Percentiles rank a stretch among this genome's conserved stretches.
These are phyloP conservation scores for Dioszegia crocea DNA, from an alignment of 768 basidiomycete species.

Conservation along the genomic window DNA sequence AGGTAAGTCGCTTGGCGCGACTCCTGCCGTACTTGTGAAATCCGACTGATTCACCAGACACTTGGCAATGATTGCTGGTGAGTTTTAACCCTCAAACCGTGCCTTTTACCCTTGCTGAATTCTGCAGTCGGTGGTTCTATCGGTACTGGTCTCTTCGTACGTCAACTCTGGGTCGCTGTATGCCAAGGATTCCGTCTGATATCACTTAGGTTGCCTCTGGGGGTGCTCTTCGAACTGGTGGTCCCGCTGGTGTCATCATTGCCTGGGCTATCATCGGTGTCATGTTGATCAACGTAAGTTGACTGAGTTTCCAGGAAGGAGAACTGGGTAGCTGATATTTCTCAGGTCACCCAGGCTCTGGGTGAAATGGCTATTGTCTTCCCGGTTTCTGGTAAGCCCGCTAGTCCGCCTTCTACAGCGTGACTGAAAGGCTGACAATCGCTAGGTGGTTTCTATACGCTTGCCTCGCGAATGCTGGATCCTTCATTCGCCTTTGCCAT, in stretches of 20 bases:
- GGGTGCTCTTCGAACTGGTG: slow-evolving; percentile 56
- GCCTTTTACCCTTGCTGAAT: no score
- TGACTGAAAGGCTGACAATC: slow-evolving; percentile 23
- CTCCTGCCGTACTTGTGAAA: no score
- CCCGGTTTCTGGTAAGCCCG: slow-evolving; percentile 42
- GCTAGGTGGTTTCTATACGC: slow-evolving; percentile 65
- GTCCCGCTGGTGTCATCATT: slow-evolving; percentile 80
- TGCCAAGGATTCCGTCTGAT: slow-evolving; percentile 51
- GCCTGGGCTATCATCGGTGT: slow-evolving; percentile 72
- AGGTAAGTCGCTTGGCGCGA: slow-evolving; percentile 17
- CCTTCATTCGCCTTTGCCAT: slow-evolving; percentile 54
- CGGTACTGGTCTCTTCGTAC: slow-evolving; percentile 49
- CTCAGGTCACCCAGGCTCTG: slow-evolving; percentile 58
- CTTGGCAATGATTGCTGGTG: slow-evolving; percentile 41
- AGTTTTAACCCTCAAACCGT: no score
- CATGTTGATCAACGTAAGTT: slow-evolving; percentile 56
- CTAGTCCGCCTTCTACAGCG: slow-evolving; percentile 20
- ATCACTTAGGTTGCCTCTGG: not conserved
- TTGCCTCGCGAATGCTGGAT: slow-evolving; percentile 55
- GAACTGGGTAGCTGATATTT: not conserved
- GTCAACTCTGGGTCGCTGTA: slow-evolving; percentile 55
- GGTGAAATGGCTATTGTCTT: slow-evolving; percentile 68
- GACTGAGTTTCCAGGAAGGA: not conserved
- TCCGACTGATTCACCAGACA: not conserved
- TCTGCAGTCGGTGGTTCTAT: slow-evolving; percentile 46